Base-by-base conservation (phyloP, 2,329 filamentous ascomycete genomes). In the Colletotrichum nymphaeae region DNA sequence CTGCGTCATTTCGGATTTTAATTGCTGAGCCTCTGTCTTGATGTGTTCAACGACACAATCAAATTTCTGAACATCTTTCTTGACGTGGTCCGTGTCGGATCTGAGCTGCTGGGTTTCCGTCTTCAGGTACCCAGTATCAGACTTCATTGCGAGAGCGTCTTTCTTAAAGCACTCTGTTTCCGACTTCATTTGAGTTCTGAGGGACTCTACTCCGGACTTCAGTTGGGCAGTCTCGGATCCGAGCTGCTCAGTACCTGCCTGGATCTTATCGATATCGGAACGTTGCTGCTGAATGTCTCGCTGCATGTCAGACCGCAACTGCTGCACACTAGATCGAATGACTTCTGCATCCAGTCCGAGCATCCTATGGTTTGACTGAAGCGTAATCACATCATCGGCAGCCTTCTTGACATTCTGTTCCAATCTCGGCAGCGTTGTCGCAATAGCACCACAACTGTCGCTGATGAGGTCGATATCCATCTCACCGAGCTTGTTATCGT, bases 401-500 rank as follows among this genome's bases (percentile, higher is more conserved):
- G 57, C 57, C 22, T 60, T 59, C 26, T 63, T 67, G 19, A 37
- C 26, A 9, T 32, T 56, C 53, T 67, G 42, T 22, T 73, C 53
- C 8, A 73, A 35, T 19, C 52, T 55, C 14, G 69, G 73, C n/a
- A 75, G 59, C 30, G 58, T 66, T 4, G 62, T 53, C 26, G 22
- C 30, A 22, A 69, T 52, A 19, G 49, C 59, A 26, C 26, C 49
- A 30, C 69, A 72, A 30, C 60, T 66, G 8, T 70, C 58, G 63
- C 35, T 69, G 32, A 64, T 65, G n/a, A 68, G 55, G 3, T 57
- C 67, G 42, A 63, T 30, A 32, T 75, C 73, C 26, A 74, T 32
- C 19, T 75, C 65, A 26, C 65, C 73, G 9, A 75, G 67, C 12
- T 72, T 64, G 3, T 19, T 26, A 14, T 72, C 65, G 16, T 68